A percentile compares a stretch with the other conserved stretches of the same genome.
These are phyloP conservation scores for Diaporthe vexans DNA, from an alignment of 2,329 filamentous ascomycete genomes.

Conservation along the genomic window DNA sequence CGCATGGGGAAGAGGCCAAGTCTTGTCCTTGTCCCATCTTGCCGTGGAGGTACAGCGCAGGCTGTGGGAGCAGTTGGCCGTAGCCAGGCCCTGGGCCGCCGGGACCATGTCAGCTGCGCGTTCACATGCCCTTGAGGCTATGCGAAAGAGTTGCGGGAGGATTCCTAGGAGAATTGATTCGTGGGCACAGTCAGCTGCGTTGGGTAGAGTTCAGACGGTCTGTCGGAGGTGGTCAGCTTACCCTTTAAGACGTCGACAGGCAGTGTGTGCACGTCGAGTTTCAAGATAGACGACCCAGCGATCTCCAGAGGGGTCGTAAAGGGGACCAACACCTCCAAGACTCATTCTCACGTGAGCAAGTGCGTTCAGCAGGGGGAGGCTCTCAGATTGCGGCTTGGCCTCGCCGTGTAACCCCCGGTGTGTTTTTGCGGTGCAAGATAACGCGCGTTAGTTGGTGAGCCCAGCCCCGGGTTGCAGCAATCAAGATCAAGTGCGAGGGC, in stretches of 20 bases:
- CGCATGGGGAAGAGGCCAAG: slow-evolving; percentile 17
- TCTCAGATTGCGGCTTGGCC: background rate
- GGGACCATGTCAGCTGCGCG: background rate
- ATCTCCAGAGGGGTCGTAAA: background rate
- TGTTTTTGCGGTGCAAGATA: background rate
- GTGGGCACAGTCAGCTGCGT: background rate
- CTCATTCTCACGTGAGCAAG: background rate
- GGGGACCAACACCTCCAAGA: no score
- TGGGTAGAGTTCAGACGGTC: slow-evolving; percentile 13
- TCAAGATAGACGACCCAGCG: slow-evolving; percentile 19
- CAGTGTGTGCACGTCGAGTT: background rate
- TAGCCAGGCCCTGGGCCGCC: background rate
- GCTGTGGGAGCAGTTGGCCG: background rate
- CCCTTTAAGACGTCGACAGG: background rate
- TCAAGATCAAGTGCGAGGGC: no score
- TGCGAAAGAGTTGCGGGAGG: background rate
- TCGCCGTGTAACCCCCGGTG: slow-evolving; percentile 8
- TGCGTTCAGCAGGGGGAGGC: background rate
- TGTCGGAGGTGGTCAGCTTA: slow-evolving; percentile 22
- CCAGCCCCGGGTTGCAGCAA: no score
- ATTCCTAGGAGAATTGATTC: background rate
- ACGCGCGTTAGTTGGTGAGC: background rate
- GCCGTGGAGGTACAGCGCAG: background rate
- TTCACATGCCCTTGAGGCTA: slow-evolving; percentile 32
- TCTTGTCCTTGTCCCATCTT: background rate